A percentile compares a stretch with the other conserved stretches of the same genome.
These are phyloP conservation scores for Curvularia sp. DNA, from an alignment of 2,329 filamentous ascomycete genomes.

Conservation along the genomic window DNA sequence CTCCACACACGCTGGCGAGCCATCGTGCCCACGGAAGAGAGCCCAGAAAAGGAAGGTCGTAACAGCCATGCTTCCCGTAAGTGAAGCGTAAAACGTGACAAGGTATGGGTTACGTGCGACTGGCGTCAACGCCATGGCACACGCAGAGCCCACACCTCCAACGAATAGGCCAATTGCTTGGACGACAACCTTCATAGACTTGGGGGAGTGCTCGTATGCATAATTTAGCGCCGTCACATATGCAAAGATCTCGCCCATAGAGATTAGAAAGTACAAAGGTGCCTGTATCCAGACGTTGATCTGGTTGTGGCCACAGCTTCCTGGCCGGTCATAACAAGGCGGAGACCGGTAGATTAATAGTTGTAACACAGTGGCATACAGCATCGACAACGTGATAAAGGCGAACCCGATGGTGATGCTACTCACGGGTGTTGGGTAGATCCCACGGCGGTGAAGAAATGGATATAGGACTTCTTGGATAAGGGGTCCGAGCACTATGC, in stretches of 20 bases:
- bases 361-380: constrained; percentile 35
- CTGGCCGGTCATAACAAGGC: constrained; percentile 48
- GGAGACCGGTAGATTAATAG: constrained; percentile 36
- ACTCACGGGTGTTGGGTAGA: constrained; percentile 24
- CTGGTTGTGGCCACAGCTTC: constrained; percentile 48
- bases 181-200: constrained; percentile 47
- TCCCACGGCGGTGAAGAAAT: constrained; percentile 24
- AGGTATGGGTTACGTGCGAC: constrained; percentile 34
- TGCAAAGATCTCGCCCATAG: constrained; percentile 52
- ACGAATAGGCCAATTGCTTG: constrained; percentile 38
- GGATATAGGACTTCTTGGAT: constrained; percentile 30
- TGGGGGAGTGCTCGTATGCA: constrained; percentile 51
- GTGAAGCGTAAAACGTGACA: constrained; percentile 26
- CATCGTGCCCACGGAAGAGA: constrained; percentile 6
- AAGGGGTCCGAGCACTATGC: constrained; percentile 32
- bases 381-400: constrained; percentile 27
- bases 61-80: constrained; percentile 25
- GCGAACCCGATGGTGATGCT: constrained; percentile 33
- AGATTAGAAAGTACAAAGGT: constrained; percentile 48
- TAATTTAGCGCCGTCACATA: constrained; percentile 52
- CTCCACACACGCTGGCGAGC: neutral
- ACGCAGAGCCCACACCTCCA: constrained; percentile 30
- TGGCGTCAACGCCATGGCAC: constrained; percentile 41
- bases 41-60: constrained; percentile 14
- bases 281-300: constrained; percentile 50